Base-by-base conservation (phyloP, 345 rosid species). In the Jatropha curcas region DNA sequence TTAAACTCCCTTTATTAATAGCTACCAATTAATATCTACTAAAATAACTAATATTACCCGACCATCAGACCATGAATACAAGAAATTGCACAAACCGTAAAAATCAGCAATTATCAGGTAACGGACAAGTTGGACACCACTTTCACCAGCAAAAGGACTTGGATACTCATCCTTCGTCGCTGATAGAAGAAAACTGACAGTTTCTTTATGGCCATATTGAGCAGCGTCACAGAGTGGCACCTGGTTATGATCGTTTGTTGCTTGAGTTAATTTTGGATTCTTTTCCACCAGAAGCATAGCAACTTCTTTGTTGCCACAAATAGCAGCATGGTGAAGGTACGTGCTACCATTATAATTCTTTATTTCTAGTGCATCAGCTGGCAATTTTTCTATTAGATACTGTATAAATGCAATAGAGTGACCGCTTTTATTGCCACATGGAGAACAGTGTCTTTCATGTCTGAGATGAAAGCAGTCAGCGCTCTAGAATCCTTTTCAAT, bases 271-370 rank as follows among this genome's bases (percentile, higher is more conserved):
- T 48, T n/a, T 48, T 4, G 33, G 20, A 35, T 67, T 56, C 58
- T 72, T 67, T 0, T 17, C 2, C n/a, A 77, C 28, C 33, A 77
- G 43, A 19, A 51, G 22, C 65, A 22, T 67, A 0, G 57, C 81
- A 13, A n/a, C 50, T 19, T 25, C 45, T 27, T 55, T 48, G 33
- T 39, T 72, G 33, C 76, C 81, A 20, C 22, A 37, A 0, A 41
- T 37, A 11, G 73, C 76, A 7, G 81, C 81, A 77, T 33, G 3
- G 64, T 77, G 76, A 31, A 72, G 76, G 8, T 73, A 52, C 7
- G 74, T 68, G 4, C 28, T 1, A 14, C 48, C 57, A 0, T 1
- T 3, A 4, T 0, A 0, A 43, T 63, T 70, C 9, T 0, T 0
- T 2, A 10, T 0, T 8, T 3, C 34, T 2, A 73, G 60, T 2